Evolutionary conservation across 495 filamentous ascomycete species (phyloP).

Genomic region (Neurospora pannonica): DNA sequence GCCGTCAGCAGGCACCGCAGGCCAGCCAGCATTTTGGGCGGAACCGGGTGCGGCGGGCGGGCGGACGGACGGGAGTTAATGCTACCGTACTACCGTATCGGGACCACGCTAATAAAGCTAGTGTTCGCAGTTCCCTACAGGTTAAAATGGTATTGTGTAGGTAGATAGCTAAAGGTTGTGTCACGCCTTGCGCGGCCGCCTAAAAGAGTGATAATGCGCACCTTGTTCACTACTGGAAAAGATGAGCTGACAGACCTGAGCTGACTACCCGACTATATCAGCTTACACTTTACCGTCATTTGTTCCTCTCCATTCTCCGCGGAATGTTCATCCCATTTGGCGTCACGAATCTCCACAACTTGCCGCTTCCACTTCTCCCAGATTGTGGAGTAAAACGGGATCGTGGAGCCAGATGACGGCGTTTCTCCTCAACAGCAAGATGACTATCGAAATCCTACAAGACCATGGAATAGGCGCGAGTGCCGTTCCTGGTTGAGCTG

Average conservation of each 20-base stretch:
- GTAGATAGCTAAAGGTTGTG: background rate
- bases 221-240: background rate
- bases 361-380: background rate
- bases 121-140: background rate
- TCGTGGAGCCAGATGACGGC: background rate
- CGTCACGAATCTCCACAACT: background rate
- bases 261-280: background rate
- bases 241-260: background rate
- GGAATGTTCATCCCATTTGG: background rate
- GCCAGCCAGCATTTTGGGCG: background rate
- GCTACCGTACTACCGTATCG: background rate
- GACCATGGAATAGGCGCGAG: background rate
- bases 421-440: background rate
- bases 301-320: background rate
- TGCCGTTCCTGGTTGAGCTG: background rate
- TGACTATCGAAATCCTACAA: background rate
- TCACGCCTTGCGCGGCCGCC: background rate
- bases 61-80: background rate
- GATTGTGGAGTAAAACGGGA: background rate
- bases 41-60: background rate
- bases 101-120: background rate
- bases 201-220: background rate
- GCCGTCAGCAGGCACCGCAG: background rate
- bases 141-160: background rate
- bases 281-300: background rate